phyloP scores from a whole-genome alignment of 192 early-diverging fungal species.

The Gaertneriomyces sp. region DNA sequence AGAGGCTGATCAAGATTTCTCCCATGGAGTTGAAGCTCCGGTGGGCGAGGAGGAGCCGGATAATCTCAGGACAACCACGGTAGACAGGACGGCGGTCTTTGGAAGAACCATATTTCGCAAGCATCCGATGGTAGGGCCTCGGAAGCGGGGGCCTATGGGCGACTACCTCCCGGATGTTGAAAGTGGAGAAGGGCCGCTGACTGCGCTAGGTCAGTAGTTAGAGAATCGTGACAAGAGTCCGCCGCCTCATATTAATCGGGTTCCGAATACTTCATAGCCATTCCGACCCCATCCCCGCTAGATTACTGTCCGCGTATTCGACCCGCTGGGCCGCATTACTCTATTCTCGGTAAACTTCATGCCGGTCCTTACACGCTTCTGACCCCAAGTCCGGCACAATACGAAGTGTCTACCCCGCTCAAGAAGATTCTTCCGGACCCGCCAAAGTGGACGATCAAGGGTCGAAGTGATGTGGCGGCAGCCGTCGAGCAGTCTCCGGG shows the following conservation, averaged over 20 bases:
- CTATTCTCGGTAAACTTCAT: constrained; percentile 50
- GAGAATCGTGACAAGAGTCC: neutral
- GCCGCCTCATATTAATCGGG: neutral
- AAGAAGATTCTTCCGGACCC: constrained; percentile 33
- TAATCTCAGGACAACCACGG: no score
- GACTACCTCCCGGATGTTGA: constrained; percentile 36
- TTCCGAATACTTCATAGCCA: constrained; percentile 26
- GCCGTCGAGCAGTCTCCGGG: constrained; percentile 34
- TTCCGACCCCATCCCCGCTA: constrained; percentile 47
- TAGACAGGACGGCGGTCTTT: neutral
- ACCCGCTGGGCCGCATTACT: constrained; percentile 41
- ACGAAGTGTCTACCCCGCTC: constrained; percentile 28
- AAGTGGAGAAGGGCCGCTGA: constrained; percentile 29
- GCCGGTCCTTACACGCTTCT: constrained; percentile 10
- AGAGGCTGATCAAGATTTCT: no score
- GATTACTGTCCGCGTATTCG: constrained; percentile 45
- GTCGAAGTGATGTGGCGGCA: constrained; percentile 3
- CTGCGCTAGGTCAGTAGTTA: constrained; percentile 32
- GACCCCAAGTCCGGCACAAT: constrained; percentile 45
- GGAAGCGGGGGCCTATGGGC: constrained; percentile 46
- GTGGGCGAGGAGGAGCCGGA: no score
- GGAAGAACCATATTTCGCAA: neutral
- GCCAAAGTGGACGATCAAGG: constrained; percentile 48
- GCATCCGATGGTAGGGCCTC: constrained; percentile 23
- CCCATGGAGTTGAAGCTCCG: no score